Conservation (phyloP, 176 grass and related monocot species). For the Avena eriantha region DNA sequence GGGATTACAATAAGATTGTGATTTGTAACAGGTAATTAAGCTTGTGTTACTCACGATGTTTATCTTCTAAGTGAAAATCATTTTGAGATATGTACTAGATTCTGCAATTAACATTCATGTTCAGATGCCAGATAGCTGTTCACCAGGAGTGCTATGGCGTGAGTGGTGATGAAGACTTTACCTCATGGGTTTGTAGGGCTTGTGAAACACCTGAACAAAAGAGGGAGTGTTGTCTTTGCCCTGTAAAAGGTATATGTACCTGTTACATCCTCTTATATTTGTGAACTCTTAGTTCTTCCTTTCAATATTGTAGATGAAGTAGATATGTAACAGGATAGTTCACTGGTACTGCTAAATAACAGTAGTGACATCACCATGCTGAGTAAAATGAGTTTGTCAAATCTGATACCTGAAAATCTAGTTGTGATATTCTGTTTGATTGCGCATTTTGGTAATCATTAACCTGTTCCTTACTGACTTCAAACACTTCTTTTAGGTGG, state of each 20-base stretch:
- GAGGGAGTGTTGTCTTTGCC: constrained; percentile 93
- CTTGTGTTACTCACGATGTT: constrained; percentile 15
- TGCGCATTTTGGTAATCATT: constrained; percentile 32
- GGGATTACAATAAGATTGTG: constrained; percentile 99
- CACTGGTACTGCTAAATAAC: constrained; percentile 20
- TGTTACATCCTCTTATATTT: constrained; percentile 26
- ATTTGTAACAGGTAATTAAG: constrained; percentile 84
- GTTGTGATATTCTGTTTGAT: constrained; percentile 20
- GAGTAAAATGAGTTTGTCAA: constrained; percentile 33
- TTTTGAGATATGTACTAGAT: constrained; percentile 31
- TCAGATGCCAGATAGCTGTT: constrained; percentile 98
- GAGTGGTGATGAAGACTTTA: constrained; percentile 85
- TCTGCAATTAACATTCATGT: constrained; percentile 40
- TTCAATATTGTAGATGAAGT: not conserved
- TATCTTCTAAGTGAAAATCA: constrained; percentile 1
- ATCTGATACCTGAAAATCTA: constrained; percentile 20
- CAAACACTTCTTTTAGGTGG: constrained; percentile 65
- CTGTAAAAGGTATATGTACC: constrained; percentile 79
- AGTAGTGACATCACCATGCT: not conserved
- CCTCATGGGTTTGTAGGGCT: constrained; percentile 93
- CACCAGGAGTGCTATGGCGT: constrained; percentile 99
- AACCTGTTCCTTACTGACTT: constrained; percentile 38
- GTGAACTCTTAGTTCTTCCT: constrained; percentile 29
- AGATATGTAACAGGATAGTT: not conserved
- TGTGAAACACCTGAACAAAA: constrained; percentile 88